Evolutionary conservation across 1,284 basidiomycete species (phyloP).

Genomic region (Tilletia horrida): DNA sequence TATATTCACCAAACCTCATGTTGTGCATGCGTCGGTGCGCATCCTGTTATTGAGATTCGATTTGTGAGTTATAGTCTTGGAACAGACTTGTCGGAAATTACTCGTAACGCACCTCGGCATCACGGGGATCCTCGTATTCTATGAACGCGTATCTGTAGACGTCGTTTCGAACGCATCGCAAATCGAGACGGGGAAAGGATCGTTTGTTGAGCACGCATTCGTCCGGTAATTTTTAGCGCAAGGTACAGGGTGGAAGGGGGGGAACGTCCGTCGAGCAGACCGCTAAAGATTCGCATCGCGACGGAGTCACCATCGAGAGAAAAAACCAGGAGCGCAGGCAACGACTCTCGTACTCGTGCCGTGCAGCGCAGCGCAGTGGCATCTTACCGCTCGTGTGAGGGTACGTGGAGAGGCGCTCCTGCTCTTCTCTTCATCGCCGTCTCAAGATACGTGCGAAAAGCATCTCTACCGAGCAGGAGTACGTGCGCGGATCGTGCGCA

Average conservation of each 20-base stretch:
- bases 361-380: too few species aligned
- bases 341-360: too few species aligned
- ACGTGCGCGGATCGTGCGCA: too few species aligned
- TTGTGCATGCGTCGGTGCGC: slow-evolving; percentile 48
- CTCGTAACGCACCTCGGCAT: slow-evolving; percentile 33
- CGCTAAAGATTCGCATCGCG: not conserved
- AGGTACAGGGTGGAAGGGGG: too few species aligned
- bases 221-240: not conserved
- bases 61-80: not conserved
- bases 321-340: too few species aligned
- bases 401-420: too few species aligned
- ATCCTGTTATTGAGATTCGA: slow-evolving; percentile 21
- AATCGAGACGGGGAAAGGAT: not conserved
- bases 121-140: slow-evolving; percentile 46
- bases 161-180: not conserved
- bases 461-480: too few species aligned
- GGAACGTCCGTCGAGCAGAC: too few species aligned
- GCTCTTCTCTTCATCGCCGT: too few species aligned
- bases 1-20: slow-evolving; percentile 40
- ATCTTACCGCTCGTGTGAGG: too few species aligned
- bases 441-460: too few species aligned
- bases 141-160: slow-evolving; percentile 39
- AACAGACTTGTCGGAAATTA: not conserved
- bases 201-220: slow-evolving; percentile 6
- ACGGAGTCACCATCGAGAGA: not conserved